These are phyloP conservation scores for Calonectria ilicicola DNA, from an alignment of 2,329 filamentous ascomycete genomes.

Conservation along the genomic window DNA sequence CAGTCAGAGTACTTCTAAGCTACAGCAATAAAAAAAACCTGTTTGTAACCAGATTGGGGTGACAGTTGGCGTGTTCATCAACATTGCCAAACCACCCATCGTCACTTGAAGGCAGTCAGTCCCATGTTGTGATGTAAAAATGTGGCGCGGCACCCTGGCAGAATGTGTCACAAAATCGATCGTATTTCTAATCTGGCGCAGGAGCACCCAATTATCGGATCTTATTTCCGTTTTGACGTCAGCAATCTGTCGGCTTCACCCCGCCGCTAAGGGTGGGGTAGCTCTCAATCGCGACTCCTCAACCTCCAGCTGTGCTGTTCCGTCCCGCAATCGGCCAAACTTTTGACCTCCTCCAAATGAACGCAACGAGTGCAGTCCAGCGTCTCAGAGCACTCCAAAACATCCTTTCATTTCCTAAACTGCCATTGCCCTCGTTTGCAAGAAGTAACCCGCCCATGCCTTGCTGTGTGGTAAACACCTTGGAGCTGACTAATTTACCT, in stretches of 20 bases:
- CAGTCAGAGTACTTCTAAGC: too few species aligned
- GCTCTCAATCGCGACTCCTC: conserved; percentile 15
- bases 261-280: conserved; percentile 22
- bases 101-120: too few species aligned
- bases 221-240: conserved; percentile 17
- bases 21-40: too few species aligned
- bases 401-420: conserved; percentile 25
- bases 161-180: not conserved
- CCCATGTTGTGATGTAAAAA: not conserved
- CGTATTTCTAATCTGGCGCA: not conserved
- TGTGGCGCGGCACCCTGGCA: not conserved
- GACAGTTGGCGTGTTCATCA: too few species aligned
- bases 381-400: conserved; percentile 41
- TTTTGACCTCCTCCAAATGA: conserved; percentile 37
- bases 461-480: too few species aligned
- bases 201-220: not conserved
- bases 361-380: conserved; percentile 37
- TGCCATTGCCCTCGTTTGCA: not conserved
- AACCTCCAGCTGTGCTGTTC: not conserved
- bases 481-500: not conserved
- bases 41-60: too few species aligned
- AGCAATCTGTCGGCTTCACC: conserved; percentile 3
- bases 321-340: conserved; percentile 17
- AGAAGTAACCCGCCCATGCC: not conserved
- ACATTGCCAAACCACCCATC: too few species aligned